Conservation (phyloP, 2,329 filamentous ascomycete genomes). For the Dothideomycetes sp. region DNA sequence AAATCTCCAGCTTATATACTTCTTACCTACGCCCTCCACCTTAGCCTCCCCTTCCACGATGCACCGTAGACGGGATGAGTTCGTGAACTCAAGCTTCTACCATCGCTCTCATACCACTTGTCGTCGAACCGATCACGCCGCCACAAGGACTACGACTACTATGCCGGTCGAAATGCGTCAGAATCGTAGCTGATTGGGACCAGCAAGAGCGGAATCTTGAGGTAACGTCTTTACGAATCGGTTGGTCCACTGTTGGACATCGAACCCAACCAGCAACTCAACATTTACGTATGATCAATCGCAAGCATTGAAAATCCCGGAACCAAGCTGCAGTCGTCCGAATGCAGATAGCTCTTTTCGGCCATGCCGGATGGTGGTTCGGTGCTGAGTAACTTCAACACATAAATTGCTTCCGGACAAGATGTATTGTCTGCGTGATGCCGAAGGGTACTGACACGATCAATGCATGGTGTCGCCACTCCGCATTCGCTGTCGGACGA, state of each 20-base stretch:
- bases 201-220: constrained; percentile 6
- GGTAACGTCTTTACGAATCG: too few relatives aligned
- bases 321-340: constrained; percentile 5
- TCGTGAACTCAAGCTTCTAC: constrained; percentile 1
- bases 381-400: too few relatives aligned
- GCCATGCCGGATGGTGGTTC: constrained; percentile 1
- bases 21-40: too few relatives aligned
- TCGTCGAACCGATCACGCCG: constrained; percentile 1
- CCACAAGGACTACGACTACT: neutral
- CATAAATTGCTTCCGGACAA: too few relatives aligned
- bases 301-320: neutral
- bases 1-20: constrained; percentile 5
- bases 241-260: too few relatives aligned
- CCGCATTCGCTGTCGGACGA: constrained; percentile 3
- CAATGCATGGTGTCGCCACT: constrained; percentile 6
- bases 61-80: constrained; percentile 1
- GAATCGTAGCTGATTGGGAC: constrained; percentile 6
- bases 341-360: constrained; percentile 10
- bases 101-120: constrained; percentile 3
- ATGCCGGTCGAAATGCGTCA: constrained; percentile 3
- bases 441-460: constrained; percentile 9
- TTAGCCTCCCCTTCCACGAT: constrained; percentile 6
- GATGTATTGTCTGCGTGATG: constrained; percentile 1
- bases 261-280: too few relatives aligned
- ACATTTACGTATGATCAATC: too few relatives aligned